Evolutionary conservation across 2,329 filamentous ascomycete genomes (phyloP), one percentile per base, ranked within the genome.

Genomic region (Trichophyton mentagrophytes): DNA sequence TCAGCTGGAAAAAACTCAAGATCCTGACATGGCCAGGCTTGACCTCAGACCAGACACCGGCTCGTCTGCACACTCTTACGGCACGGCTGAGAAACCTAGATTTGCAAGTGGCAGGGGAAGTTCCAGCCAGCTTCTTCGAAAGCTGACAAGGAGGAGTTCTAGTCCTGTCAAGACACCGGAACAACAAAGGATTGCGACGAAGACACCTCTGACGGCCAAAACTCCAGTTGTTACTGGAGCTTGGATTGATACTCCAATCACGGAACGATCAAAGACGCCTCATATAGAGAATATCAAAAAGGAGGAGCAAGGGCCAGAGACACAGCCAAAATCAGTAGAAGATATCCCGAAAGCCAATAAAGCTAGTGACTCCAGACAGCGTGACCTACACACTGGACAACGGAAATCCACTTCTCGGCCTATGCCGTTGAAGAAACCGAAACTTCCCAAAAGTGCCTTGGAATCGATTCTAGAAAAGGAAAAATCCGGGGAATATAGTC

Each of bases 191-290:
- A 57, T 66, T 4, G 66, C 66, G 13, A 66, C 70, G 36, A 66
- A 68, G 13, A 69, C 65, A 27, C 60, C 63, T n/a, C 68, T 74
- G 20, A 73, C 74, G 40, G 71, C 73, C 38, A 75, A 77, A 63
- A 78, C 76, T 1, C 76, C 76, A 2, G 69, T 73, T 42, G 74
- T 77, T 8, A 72, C 72, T 17, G 76, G 76, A 11, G 76, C 75
- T 1, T 78, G 75, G 75, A 73, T 77, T 38, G 76, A 78, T 64
- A 78, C 76, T 0, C 76, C 77, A 2, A 66, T 77, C 64, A 74
- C 75, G 11, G 74, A 76, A 59, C 69, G 70, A 36, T 15, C 25
- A 42, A 57, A 57, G 36, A 27, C 33, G 15, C 27, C 55, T 15
- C 64, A 67, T 30, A 55, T 66, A 5, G 62, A 68, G 17, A 61